Conservation (phyloP, 1,284 basidiomycete species). For the Pseudozyma hubeiensis region DNA sequence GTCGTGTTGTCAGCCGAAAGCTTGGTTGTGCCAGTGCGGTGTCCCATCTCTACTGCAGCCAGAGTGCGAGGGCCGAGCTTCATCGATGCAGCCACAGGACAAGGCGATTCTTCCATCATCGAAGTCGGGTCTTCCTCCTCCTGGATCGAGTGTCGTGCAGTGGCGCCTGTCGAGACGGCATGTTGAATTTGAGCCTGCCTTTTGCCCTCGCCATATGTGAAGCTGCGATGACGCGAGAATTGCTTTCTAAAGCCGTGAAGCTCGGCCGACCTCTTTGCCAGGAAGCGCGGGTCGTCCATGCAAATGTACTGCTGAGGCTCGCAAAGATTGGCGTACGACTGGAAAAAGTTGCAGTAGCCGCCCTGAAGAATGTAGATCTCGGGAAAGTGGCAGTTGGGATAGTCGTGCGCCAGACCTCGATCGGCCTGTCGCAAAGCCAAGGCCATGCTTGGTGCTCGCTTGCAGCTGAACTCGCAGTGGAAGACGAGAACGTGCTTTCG, state of each 20-base stretch:
- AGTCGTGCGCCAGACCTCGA: slow-evolving; percentile 84
- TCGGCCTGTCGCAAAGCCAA: slow-evolving; percentile 91
- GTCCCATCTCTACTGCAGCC: neutral
- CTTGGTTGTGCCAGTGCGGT: neutral
- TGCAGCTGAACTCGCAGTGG: slow-evolving; percentile 97
- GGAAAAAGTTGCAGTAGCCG: slow-evolving; percentile 90
- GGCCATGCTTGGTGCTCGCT: slow-evolving; percentile 96
- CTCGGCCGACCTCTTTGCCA: slow-evolving; percentile 82
- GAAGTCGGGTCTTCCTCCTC: slow-evolving; percentile 42
- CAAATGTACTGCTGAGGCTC: slow-evolving; percentile 84
- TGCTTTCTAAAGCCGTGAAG: slow-evolving; percentile 87
- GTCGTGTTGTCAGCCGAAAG: neutral
- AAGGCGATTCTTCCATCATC: slow-evolving; percentile 45
- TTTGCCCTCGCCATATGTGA: slow-evolving; percentile 61
- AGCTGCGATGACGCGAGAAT: slow-evolving; percentile 69
- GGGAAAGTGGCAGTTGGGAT: slow-evolving; percentile 93
- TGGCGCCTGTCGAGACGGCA: neutral
- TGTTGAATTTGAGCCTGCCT: slow-evolving; percentile 8
- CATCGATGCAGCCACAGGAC: slow-evolving; percentile 14
- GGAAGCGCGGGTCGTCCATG: slow-evolving; percentile 92
- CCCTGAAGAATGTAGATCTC: slow-evolving; percentile 97
- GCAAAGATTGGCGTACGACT: slow-evolving; percentile 77
- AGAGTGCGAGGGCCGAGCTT: neutral
- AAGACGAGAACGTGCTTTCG: slow-evolving; percentile 88
- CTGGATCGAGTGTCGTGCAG: slow-evolving; percentile 26